Evolutionary conservation across 257 asterid species (phyloP), one percentile per base, ranked within the genome.

Genomic region (Solanum bulbocastanum): DNA sequence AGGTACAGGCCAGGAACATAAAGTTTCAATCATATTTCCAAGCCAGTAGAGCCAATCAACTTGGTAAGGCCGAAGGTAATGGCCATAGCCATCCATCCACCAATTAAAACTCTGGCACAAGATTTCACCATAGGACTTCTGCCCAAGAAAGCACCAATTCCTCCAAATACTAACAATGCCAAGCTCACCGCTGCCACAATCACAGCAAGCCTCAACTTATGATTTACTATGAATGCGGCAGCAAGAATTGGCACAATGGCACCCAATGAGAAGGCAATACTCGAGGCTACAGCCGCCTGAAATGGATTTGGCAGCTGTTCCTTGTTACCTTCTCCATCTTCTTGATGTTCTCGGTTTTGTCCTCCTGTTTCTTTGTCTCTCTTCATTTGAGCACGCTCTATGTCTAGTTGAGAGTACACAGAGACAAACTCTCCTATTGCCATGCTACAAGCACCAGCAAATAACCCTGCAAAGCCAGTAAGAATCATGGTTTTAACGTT

Each of bases 361-460:
- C 46, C 69, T 44, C 6, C 44, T 66, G 78, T 33, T 9, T 66
- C 62, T 4, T 27, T 79, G 15, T 89, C 91, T 88, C 97, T 92
- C 88, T 91, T 91, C 86, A 91, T 89, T 88, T 95, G 98, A 13
- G 96, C 95, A 4, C 84, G 30, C 89, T 93, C 95, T 22, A 94
- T 92, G 22, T 96, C 98, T 36, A 86, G 85, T 87, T 95, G 98
- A 12, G 98, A 83, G 88, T 92, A 92, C 0, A 95, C 96, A 0
- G 96, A 96, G 8, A 96, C 95, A 25, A 94, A 94, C 83, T 95
- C 98, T 3, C 98, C 98, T 4, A 96, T 95, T 0, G 95, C 98
- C 98, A 95, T 96, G 94, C 98, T 93, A 65, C 94, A 94, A 3
- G 98, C 94, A 1, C 98, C 96, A 4, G 98, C 96, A 4, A 95